Conservation (phyloP, 148 eudicot genomes). For the Chenopodium suecicum region DNA sequence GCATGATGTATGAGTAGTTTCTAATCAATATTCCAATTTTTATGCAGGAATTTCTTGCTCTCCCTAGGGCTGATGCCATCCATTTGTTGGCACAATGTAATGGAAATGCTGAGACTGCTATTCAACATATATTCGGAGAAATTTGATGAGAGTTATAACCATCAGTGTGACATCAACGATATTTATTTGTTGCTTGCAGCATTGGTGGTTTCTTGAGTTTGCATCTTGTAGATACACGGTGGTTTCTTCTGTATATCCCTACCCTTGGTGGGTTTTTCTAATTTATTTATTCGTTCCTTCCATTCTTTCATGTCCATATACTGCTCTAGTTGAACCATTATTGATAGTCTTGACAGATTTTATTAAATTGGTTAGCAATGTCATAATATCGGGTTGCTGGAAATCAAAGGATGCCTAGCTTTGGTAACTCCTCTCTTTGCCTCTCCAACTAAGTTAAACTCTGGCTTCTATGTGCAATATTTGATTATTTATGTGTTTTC, state of each 20-base stretch:
- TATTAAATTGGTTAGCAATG: slow-evolving; percentile 17
- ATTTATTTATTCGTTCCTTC: background rate
- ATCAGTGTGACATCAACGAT: background rate
- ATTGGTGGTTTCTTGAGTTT: slow-evolving; percentile 5
- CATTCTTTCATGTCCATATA: slow-evolving; percentile 31
- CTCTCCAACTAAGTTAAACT: background rate
- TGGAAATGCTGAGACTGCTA: slow-evolving; percentile 87
- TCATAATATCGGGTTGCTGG: slow-evolving; percentile 20
- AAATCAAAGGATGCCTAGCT: background rate
- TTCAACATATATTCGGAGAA: slow-evolving; percentile 71
- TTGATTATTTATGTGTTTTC: background rate
- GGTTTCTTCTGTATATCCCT: background rate
- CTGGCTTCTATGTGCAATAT: background rate
- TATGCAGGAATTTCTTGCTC: slow-evolving; percentile 88
- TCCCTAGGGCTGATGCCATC: slow-evolving; percentile 91
- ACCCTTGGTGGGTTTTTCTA: background rate
- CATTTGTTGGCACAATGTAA: slow-evolving; percentile 77
- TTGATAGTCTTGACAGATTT: slow-evolving; percentile 12
- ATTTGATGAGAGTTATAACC: slow-evolving; percentile 17
- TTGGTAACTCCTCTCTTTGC: background rate
- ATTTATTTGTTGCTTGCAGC: slow-evolving; percentile 9
- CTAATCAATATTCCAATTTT: background rate
- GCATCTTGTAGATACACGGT: slow-evolving; percentile 24
- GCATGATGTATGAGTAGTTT: background rate
- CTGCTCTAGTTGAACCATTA: slow-evolving; percentile 11